Conservation (phyloP, 1,139 yeast genomes). For the Pichia terricola region DNA sequence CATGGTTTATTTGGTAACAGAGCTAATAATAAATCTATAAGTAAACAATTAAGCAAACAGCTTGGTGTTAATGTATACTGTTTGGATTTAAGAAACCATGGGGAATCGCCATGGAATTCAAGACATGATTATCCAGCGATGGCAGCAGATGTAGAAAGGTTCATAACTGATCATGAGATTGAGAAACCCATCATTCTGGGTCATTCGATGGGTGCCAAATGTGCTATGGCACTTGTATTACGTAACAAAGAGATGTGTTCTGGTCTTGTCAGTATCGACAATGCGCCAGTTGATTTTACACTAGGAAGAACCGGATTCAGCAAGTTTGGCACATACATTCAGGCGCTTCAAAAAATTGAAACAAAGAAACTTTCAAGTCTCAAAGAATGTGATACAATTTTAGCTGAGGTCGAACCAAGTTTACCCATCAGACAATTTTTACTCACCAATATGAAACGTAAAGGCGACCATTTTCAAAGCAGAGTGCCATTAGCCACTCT, state of each 20-base stretch:
- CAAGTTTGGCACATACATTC: constrained; percentile 58
- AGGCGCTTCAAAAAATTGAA: constrained; percentile 47
- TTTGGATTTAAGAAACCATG: constrained; percentile 83
- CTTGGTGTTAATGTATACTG: constrained; percentile 49
- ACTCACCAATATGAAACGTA: constrained; percentile 54
- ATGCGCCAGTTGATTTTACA: constrained; percentile 51
- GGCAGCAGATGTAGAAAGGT: constrained; percentile 76
- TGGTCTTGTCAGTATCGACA: constrained; percentile 72
- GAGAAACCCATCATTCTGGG: constrained; percentile 65
- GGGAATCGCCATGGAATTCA: constrained; percentile 67
- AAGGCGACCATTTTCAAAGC: constrained; percentile 15
- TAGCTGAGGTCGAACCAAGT: constrained; percentile 54
- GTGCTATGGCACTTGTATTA: constrained; percentile 81
- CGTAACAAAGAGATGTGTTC: constrained; percentile 56
- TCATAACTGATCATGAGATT: constrained; percentile 41
- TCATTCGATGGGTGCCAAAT: constrained; percentile 96
- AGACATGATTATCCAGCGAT: constrained; percentile 73
- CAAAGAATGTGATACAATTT: constrained; percentile 59
- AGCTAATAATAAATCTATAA: constrained; percentile 67
- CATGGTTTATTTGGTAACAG: constrained; percentile 90
- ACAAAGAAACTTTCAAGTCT: constrained; percentile 33
- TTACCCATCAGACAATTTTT: constrained; percentile 67
- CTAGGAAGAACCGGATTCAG: constrained; percentile 50
- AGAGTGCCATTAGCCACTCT: constrained; percentile 64
- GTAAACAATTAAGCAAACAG: constrained; percentile 25